Evolutionary conservation across 2,329 filamentous ascomycete species (phyloP).

Genomic region (Fusarium fujikuroi): DNA sequence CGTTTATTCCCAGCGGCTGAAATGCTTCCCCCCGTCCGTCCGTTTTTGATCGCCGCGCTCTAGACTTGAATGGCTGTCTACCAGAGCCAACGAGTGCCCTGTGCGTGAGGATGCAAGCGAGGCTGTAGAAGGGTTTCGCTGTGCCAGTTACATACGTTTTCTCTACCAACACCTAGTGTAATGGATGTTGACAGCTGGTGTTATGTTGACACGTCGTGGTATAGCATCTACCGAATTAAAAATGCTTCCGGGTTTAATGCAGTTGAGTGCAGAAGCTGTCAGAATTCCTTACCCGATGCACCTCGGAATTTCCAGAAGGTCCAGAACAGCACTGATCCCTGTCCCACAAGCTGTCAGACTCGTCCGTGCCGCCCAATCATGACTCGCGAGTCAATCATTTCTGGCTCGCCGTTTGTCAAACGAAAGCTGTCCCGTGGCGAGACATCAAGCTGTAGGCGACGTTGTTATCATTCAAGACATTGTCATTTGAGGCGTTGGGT

Average conservation of each 20-base stretch:
- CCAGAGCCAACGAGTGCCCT: slow-evolving; percentile 1
- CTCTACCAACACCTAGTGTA: not conserved
- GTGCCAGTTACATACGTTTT: not conserved
- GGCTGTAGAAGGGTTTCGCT: not conserved
- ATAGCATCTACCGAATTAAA: not conserved
- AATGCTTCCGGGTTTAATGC: not conserved
- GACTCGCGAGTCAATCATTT: slow-evolving; percentile 5
- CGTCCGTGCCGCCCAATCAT: slow-evolving; percentile 4
- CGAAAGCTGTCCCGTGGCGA: not conserved
- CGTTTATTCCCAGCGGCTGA: slow-evolving; percentile 9
- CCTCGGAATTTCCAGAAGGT: slow-evolving; percentile 28
- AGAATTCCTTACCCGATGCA: slow-evolving; percentile 11
- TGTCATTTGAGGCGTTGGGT: not conserved
- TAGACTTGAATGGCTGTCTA: not conserved
- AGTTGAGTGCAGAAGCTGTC: not conserved
- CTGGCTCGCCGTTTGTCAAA: not conserved
- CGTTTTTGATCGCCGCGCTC: slow-evolving; percentile 12
- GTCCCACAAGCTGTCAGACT: slow-evolving; percentile 13
- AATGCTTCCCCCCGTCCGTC: not conserved
- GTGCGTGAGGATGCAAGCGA: slow-evolving; percentile 11
- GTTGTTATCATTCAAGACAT: not conserved
- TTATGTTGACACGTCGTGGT: not conserved
- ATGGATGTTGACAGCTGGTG: not conserved
- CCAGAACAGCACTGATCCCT: slow-evolving; percentile 21
- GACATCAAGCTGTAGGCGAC: not conserved